A percentile compares a stretch with the other conserved stretches of the same genome.
phyloP scores from a whole-genome alignment of 1,139 yeast species.

The Hemisphaericaspora subhashii region DNA sequence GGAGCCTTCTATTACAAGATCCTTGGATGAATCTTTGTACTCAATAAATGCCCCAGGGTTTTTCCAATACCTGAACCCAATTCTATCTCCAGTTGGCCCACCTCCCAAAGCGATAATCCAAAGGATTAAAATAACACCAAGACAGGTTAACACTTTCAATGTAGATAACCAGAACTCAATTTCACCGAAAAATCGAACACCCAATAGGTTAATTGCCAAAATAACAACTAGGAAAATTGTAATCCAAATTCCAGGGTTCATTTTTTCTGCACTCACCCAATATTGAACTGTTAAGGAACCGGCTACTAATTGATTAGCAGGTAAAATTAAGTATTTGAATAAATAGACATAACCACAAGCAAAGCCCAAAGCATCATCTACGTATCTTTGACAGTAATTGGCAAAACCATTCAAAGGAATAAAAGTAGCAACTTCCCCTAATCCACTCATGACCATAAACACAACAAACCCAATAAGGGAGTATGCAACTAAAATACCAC shows the following conservation, averaged over 20 bases:
- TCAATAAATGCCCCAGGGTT: conserved; percentile 61
- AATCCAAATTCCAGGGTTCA: conserved; percentile 64
- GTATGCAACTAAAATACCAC: conserved; percentile 62
- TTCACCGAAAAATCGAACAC: conserved; percentile 63
- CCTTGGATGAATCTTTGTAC: conserved; percentile 32
- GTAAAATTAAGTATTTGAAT: conserved; percentile 53
- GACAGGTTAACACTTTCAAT: conserved; percentile 57
- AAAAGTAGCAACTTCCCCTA: conserved; percentile 74
- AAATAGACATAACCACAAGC: conserved; percentile 68
- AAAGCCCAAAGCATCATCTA: conserved; percentile 70
- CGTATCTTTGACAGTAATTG: conserved; percentile 65
- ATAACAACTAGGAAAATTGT: conserved; percentile 50
- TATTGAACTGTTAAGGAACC: conserved; percentile 61
- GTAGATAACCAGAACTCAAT: conserved; percentile 66
- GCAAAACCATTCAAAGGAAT: conserved; percentile 73
- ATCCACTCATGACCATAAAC: conserved; percentile 65
- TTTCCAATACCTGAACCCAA: conserved; percentile 68
- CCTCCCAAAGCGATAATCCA: conserved; percentile 56
- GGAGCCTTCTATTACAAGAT: conserved; percentile 21
- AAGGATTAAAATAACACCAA: conserved; percentile 51
- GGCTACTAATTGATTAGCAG: conserved; percentile 64
- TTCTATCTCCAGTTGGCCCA: conserved; percentile 57
- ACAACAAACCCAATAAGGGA: conserved; percentile 62
- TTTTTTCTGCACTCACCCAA: conserved; percentile 50
- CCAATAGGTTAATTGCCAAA: conserved; percentile 56